Conservation (phyloP, 768 basidiomycete genomes). For the Nidula microcarpa region DNA sequence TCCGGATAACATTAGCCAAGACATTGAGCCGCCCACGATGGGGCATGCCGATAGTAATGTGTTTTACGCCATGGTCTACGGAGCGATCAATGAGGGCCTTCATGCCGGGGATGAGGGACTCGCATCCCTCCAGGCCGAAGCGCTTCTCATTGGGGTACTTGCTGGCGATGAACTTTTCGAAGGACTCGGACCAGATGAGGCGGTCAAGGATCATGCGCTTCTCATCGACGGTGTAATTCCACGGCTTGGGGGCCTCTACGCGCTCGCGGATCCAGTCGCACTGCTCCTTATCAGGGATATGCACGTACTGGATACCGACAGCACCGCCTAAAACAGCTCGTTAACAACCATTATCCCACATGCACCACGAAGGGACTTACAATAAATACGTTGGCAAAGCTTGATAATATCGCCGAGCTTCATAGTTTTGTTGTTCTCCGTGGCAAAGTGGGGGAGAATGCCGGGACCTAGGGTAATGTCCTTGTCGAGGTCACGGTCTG, state of each 20-base stretch:
- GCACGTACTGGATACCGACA: slow-evolving; percentile 87
- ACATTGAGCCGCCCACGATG: slow-evolving; percentile 99
- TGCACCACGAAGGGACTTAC: slow-evolving; percentile 42
- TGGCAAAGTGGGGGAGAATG: slow-evolving; percentile 93
- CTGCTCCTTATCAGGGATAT: slow-evolving; percentile 97
- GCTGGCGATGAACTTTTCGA: slow-evolving; percentile 97
- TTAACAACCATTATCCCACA: background rate
- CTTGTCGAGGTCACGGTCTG: slow-evolving; percentile 90
- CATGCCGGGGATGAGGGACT: slow-evolving; percentile 97
- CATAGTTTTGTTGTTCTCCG: slow-evolving; percentile 83
- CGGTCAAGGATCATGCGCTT: slow-evolving; percentile 99
- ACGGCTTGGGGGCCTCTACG: slow-evolving; percentile 91
- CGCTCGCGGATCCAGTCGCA: slow-evolving; percentile 99
- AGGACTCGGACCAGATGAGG: slow-evolving; percentile 99
- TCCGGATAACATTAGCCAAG: slow-evolving; percentile 96
- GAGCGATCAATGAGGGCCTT: slow-evolving; percentile 99
- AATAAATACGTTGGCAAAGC: slow-evolving; percentile 89
- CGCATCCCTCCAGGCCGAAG: slow-evolving; percentile 98
- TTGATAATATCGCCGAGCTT: slow-evolving; percentile 88
- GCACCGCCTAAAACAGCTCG: slow-evolving; percentile 59
- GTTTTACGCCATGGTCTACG: slow-evolving; percentile 93
- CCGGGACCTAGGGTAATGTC: slow-evolving; percentile 94
- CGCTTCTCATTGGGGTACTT: slow-evolving; percentile 99
- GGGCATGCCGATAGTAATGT: slow-evolving; percentile 98
- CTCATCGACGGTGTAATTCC: slow-evolving; percentile 97